Base-by-base conservation (phyloP, 495 filamentous ascomycete species). In the Extremus antarcticus region DNA sequence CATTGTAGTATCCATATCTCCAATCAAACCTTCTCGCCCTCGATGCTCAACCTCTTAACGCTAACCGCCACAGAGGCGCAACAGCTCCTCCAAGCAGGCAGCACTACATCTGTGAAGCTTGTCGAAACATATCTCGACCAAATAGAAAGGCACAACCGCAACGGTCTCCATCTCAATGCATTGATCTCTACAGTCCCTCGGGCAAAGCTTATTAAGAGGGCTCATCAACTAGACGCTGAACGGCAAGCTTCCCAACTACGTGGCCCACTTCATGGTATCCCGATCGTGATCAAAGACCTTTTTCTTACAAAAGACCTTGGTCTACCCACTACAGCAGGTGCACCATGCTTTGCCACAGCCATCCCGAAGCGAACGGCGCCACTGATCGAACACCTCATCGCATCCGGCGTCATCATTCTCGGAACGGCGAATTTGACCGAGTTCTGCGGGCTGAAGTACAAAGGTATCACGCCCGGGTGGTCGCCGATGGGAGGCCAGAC, bases 61-160 rank as follows among this genome's bases (percentile, higher is more conserved):
- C 65, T 68, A 19, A 76, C 72, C 25, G 74, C 73, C 39, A 57
- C 62, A 22, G 64, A 77, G 23, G 67, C 78, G 38, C 69, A 73
- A 51, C 47, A 61, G 11, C 64, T 71, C 49, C 65, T 82, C 49
- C 54, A 55, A 20, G 54, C 54, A 3, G 64, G 64, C 3, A 63
- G 60, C 19, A 54, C 79, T 22, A 76, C 74, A 2, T 74, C 71
- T 48, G 66, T 70, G 13, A 64, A 74, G 50, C 70, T 83, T 16
- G 66, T 80, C 0, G 60, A 67, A 25, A 62, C 65, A 46, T 83
- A 80, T 58, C 59, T 82, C 11, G 56, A 51, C 0, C 78, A 78
- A 53, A 80, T 82, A 35, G 65, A 72, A 3, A 58, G 57, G 8
- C 70, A 80, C 56, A 71, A 79, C 50, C 59, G 69, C 50, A 2